phyloP scores from a whole-genome alignment of 73 alveolate species.

The Breviolum minutum region DNA sequence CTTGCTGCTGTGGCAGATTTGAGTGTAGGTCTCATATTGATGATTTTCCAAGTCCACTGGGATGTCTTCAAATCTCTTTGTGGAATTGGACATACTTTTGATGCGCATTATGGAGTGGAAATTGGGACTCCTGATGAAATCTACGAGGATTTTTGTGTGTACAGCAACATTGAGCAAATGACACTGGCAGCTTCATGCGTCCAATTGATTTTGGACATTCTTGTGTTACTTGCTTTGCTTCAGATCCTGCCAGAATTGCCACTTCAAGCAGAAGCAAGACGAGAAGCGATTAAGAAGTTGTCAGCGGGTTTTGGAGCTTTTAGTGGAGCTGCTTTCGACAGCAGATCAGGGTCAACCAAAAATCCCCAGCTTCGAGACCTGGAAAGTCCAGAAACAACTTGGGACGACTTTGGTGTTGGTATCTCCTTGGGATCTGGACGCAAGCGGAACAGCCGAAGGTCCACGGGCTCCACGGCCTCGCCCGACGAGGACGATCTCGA shows the following conservation, averaged over 20 bases:
- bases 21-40: constrained; percentile 17
- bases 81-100: constrained; percentile 52
- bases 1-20: constrained; percentile 26
- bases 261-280: constrained; percentile 46
- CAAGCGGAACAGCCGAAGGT: not conserved
- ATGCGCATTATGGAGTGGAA: constrained; percentile 61
- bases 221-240: constrained; percentile 1
- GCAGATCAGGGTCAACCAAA: not conserved
- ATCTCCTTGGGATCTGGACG: constrained; percentile 36
- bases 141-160: constrained; percentile 53
- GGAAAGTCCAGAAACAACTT: not conserved
- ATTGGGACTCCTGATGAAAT: constrained; percentile 70
- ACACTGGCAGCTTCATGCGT: constrained; percentile 5
- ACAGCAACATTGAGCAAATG: constrained; percentile 42
- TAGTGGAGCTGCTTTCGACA: not conserved
- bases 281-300: constrained; percentile 26
- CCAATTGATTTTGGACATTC: not conserved
- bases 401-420: constrained; percentile 78
- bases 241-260: constrained; percentile 43
- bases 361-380: not conserved
- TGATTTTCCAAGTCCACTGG: constrained; percentile 55
- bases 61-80: constrained; percentile 80
- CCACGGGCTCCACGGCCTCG: not conserved
- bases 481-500: not conserved
- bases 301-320: constrained; percentile 10